Percentiles rank a stretch among this genome's conserved stretches.
phyloP scores from a whole-genome alignment of 2,329 filamentous ascomycete genomes.

The Penicillium sp. region DNA sequence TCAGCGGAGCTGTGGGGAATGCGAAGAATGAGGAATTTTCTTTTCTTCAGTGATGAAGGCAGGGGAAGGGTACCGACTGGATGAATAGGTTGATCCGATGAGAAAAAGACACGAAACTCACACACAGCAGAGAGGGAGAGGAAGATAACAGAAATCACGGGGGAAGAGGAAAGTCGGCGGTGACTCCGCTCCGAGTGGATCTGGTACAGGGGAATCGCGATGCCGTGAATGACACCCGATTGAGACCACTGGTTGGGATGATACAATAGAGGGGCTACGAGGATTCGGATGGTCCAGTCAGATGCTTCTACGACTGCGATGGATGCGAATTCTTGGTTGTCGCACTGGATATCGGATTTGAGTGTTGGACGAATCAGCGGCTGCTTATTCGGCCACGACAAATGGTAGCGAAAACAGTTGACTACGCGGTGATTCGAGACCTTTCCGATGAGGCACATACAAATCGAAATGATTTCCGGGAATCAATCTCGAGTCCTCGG shows the following conservation, averaged over 20 bases:
- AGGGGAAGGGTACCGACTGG: constrained; percentile 4
- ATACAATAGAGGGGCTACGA: not conserved
- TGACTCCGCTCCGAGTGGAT: not conserved
- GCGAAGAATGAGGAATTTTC: no score
- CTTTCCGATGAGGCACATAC: no score
- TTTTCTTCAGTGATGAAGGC: no score
- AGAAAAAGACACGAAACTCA: not conserved
- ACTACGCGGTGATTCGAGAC: no score
- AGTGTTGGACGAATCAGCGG: constrained; percentile 21
- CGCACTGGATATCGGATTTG: not conserved
- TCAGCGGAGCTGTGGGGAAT: constrained; percentile 9
- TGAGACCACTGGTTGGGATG: not conserved
- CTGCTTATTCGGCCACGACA: constrained; percentile 16
- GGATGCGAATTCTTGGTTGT: not conserved
- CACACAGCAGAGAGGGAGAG: constrained; percentile 2
- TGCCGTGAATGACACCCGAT: constrained; percentile 13
- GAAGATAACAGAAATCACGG: not conserved
- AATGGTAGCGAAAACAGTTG: no score
- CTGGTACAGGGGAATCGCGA: not conserved
- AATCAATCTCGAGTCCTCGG: no score
- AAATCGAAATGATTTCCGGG: no score
- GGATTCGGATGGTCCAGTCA: no score
- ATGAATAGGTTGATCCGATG: not conserved
- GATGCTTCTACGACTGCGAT: no score
- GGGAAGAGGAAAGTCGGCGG: constrained; percentile 6